A percentile compares a stretch with the other conserved stretches of the same genome.
phyloP scores from a whole-genome alignment of 2,329 filamentous ascomycete species.

The Aspergillus fumigatus region DNA sequence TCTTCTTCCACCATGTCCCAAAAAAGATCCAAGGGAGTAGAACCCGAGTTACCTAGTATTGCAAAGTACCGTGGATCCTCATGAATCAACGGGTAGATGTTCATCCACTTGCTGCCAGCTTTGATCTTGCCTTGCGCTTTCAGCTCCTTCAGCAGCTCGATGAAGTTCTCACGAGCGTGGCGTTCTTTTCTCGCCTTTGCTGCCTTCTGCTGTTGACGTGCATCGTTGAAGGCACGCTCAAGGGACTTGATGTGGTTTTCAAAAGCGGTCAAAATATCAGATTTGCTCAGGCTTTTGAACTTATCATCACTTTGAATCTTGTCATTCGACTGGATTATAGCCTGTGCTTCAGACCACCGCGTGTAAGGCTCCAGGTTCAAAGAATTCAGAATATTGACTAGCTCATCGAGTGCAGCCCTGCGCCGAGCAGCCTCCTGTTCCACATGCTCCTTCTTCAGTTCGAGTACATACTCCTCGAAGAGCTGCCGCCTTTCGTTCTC shows the following conservation, averaged over 20 bases:
- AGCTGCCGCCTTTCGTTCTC: slow-evolving; percentile 83
- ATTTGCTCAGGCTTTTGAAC: slow-evolving; percentile 78
- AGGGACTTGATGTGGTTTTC: slow-evolving; percentile 92
- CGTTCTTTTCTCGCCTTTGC: slow-evolving; percentile 76
- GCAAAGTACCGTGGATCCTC: slow-evolving; percentile 77
- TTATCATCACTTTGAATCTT: slow-evolving; percentile 77
- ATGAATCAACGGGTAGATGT: slow-evolving; percentile 69
- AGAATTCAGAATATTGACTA: slow-evolving; percentile 71
- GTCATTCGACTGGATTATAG: slow-evolving; percentile 70
- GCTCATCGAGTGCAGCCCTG: slow-evolving; percentile 77
- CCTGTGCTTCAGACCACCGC: slow-evolving; percentile 86
- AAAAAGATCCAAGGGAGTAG: slow-evolving; percentile 84
- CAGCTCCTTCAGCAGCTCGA: slow-evolving; percentile 69
- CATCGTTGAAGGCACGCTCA: slow-evolving; percentile 87
- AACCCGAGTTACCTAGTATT: slow-evolving; percentile 80
- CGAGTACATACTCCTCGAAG: slow-evolving; percentile 87
- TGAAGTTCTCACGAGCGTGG: slow-evolving; percentile 77
- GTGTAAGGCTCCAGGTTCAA: slow-evolving; percentile 89
- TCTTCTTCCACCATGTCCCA: slow-evolving; percentile 95
- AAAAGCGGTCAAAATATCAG: slow-evolving; percentile 87
- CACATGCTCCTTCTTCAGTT: slow-evolving; percentile 73
- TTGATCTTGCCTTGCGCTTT: slow-evolving; percentile 75
- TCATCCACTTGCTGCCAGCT: slow-evolving; percentile 84
- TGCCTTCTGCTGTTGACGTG: slow-evolving; percentile 80
- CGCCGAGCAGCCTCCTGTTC: slow-evolving; percentile 69